Conservation (phyloP, 202 grass and related monocot species). For the Alloteropsis angusta region DNA sequence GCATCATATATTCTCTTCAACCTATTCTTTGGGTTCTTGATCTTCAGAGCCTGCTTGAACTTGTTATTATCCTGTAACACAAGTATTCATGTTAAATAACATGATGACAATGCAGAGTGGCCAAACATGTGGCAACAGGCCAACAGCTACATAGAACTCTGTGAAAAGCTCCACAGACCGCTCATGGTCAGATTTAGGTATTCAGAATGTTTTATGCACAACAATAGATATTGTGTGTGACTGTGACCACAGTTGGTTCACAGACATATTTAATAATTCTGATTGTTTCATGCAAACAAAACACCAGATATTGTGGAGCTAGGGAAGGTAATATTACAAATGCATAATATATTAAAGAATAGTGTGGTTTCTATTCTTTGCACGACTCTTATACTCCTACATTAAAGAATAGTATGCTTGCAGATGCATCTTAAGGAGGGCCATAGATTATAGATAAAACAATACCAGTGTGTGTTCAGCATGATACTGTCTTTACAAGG, state of each 20-base stretch:
- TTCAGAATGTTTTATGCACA: neutral
- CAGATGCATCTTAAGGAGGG: neutral
- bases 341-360: neutral
- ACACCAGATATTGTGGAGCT: neutral
- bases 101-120: neutral
- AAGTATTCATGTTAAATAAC: conserved; percentile 3
- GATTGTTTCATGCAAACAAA: neutral
- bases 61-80: conserved; percentile 64
- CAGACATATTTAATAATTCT: neutral
- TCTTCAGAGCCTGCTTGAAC: conserved; percentile 94
- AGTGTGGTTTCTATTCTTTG: neutral
- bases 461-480: neutral
- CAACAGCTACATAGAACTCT: neutral
- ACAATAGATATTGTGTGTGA: neutral
- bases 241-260: too few species aligned
- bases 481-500: neutral
- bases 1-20: conserved; percentile 94
- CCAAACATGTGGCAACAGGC: neutral
- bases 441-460: neutral
- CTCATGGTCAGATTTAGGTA: neutral
- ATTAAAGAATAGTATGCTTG: neutral
- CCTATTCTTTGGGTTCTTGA: conserved; percentile 78
- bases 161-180: neutral
- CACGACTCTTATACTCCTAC: too few species aligned
- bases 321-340: neutral